Conservation (phyloP, 179 eudicot species). For the Corrigiola litoralis region DNA sequence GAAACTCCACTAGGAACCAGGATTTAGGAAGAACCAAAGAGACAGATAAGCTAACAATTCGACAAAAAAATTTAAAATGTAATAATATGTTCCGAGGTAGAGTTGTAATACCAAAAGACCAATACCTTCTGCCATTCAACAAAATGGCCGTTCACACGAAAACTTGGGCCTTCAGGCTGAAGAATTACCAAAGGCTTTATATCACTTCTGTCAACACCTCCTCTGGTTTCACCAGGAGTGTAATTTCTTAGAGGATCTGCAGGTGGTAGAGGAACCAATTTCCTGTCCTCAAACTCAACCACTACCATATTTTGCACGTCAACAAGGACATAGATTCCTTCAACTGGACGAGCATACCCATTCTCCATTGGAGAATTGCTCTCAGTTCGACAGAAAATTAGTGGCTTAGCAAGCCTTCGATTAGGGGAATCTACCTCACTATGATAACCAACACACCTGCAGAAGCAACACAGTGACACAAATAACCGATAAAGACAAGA, state of each 20-base stretch:
- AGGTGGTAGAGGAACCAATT: slow-evolving; percentile 90
- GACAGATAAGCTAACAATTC: slow-evolving; percentile 1
- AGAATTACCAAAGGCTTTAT: slow-evolving; percentile 72
- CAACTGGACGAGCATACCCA: slow-evolving; percentile 99
- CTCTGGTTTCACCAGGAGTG: slow-evolving; percentile 92
- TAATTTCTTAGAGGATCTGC: slow-evolving; percentile 97
- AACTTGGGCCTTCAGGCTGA: slow-evolving; percentile 99
- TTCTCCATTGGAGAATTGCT: slow-evolving; percentile 98
- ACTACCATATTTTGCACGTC: slow-evolving; percentile 96
- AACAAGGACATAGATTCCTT: slow-evolving; percentile 90
- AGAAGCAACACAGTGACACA: not conserved
- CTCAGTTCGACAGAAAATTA: slow-evolving; percentile 89
- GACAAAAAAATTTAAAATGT: slow-evolving; percentile 2
- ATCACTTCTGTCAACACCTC: slow-evolving; percentile 96
- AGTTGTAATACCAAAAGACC: not conserved
- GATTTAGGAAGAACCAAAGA: too few relatives aligned
- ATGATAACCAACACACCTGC: slow-evolving; percentile 97
- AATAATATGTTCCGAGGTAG: slow-evolving; percentile 9
- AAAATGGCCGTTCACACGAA: slow-evolving; percentile 77
- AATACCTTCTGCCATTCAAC: slow-evolving; percentile 98
- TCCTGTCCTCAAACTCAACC: slow-evolving; percentile 93
- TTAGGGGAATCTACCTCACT: slow-evolving; percentile 87
- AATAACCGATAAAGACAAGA: not conserved
- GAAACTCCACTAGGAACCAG: slow-evolving; percentile 71
- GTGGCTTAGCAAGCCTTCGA: slow-evolving; percentile 95